Evolutionary conservation across 441 rosid species (phyloP), one percentile per base, ranked within the genome.

Genomic region (Populus hybrid): DNA sequence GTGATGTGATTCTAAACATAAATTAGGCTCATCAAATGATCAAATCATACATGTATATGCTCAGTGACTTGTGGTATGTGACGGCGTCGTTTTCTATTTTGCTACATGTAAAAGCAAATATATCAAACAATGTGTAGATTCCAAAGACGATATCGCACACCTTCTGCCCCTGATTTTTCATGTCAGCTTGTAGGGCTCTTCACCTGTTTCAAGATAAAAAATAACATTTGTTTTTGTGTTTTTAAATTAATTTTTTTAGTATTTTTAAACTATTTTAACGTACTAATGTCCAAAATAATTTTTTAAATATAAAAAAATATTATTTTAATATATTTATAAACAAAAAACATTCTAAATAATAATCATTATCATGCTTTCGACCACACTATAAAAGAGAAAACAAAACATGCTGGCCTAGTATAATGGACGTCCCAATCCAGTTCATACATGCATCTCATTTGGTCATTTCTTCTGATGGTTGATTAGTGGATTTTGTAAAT

Each of bases 281-380:
- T 33, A 1, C 0, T 31, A 31, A 5, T 31, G 5, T 31, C 23
- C 0, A 23, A 23, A 23, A 23, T 23, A 23, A 23, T 23, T 23
- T 23, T 23, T 23, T 23, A 23, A 23, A 23, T 23, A 23, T 1
- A 33, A 33, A 33, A 33, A 33, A 33, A 5, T 5, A 4, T 33
- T 33, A 31, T 33, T 33, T n/a, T 5, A 33, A 33, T 6, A 33
- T 33, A 33, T 1, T 33, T 33, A 0, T n/a, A n/a, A n/a, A n/a
- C n/a, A n/a, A n/a, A n/a, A n/a, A n/a, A n/a, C n/a, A 33, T 7
- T 33, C 6, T 33, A 4, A 6, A 33, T 33, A 33, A 6, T 33
- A 6, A 33, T 7, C 1, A 0, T 1, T 33, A 33, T 6, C 0
- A 33, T 0, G 6, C n/a, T n/a, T n/a, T n/a, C n/a, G n/a, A n/a